Base-by-base conservation (phyloP, 257 asterid genomes). In the Plantago major region DNA sequence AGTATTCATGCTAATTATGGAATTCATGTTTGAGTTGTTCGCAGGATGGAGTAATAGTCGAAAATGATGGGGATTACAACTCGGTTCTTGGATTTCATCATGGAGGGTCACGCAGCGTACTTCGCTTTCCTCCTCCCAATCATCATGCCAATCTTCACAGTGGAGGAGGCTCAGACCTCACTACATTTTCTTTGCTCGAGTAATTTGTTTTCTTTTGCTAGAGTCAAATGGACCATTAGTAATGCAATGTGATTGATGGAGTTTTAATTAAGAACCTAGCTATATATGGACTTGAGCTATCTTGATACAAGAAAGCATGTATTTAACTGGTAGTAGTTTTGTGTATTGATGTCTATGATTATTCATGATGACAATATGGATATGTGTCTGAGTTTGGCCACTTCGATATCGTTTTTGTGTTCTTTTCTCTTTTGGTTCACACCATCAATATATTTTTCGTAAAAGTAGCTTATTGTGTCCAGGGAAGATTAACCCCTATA, bases 1-100 rank as follows among this genome's bases (percentile, higher is more conserved):
- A 17, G n/a, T n/a, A 17, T n/a, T 57, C 11, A 43, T 3, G 15
- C 44, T 45, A n/a, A 52, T 52, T 33, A 10, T n/a, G 9, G 8
- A 22, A 51, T 15, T 40, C 9, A n/a, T 19, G 51, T 5, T 10
- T 19, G 40, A 33, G 40, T 50, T 22, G 18, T 48, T 9, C 2
- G 45, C 26, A 93, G 97, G 96, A 89, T 4, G 96, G 85, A 71
- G 97, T 89, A 3, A 63, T 89, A 68, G 95, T 93, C 3, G 99
- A 93, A 12, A 83, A 87, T 15, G 99, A 79, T 48, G 90, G 81
- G 14, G 99, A 79, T 65, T 93, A 82, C 65, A 75, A 74, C 52
- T 62, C 90, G 0, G 69, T 85, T 58, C 74, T 84, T 56, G 94
- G 91, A 28, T 90, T 70, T 37, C 71, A 83, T 22, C 79, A 78